Conservation (phyloP, 2,329 filamentous ascomycete genomes). For the Rachicladosporium sp. region DNA sequence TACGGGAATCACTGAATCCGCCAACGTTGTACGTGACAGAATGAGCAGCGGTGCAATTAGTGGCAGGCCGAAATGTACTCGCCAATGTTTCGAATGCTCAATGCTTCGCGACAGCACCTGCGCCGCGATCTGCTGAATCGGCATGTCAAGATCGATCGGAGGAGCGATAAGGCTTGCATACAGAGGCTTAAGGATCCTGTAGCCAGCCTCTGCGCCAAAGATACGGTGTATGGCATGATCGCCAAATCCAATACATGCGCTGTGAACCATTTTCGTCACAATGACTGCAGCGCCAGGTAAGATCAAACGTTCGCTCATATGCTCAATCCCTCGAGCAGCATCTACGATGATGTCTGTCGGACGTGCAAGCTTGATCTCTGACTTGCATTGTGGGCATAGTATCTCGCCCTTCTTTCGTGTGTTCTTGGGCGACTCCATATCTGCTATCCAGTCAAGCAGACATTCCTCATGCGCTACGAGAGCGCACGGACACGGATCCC, state of each 20-base stretch:
- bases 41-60: conserved; percentile 57
- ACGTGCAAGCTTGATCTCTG: conserved; percentile 62
- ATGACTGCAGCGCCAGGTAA: conserved; percentile 51
- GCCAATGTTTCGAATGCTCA: conserved; percentile 30
- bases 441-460: conserved; percentile 84
- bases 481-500: conserved; percentile 80
- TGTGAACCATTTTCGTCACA: conserved; percentile 20
- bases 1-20: conserved; percentile 51
- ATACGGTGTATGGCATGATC: conserved; percentile 52
- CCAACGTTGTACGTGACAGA: conserved; percentile 51
- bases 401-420: conserved; percentile 46
- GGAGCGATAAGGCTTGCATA: conserved; percentile 10
- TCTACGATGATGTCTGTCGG: conserved; percentile 63
- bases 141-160: conserved; percentile 10
- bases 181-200: conserved; percentile 38
- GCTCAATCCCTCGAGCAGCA: conserved; percentile 47
- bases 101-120: conserved; percentile 13
- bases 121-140: conserved; percentile 19
- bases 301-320: conserved; percentile 45
- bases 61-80: conserved; percentile 48
- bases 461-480: conserved; percentile 84
- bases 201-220: conserved; percentile 51
- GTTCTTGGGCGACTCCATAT: conserved; percentile 57
- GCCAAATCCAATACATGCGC: conserved; percentile 34
- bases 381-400: conserved; percentile 81